Percentiles rank a stretch among this genome's conserved stretches.
Evolutionary conservation across 306 rosid genomes (phyloP).

Genomic region (Hippophae gyantsensis): DNA sequence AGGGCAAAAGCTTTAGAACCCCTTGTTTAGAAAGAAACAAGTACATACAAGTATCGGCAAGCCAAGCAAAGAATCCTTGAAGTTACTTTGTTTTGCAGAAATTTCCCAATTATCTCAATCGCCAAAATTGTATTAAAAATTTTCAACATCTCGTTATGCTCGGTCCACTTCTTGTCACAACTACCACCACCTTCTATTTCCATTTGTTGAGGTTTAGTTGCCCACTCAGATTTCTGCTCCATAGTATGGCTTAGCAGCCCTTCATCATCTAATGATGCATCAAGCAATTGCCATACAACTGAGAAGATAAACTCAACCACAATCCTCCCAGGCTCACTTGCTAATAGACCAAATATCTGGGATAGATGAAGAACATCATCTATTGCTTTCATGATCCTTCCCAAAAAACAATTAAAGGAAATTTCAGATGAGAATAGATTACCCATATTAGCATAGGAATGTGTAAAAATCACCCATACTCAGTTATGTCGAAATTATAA

Average conservation of each 20-base stretch:
- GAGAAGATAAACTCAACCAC: slow-evolving; percentile 79
- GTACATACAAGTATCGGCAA: slow-evolving; percentile 60
- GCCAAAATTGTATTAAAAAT: slow-evolving; percentile 55
- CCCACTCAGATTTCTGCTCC: slow-evolving; percentile 71
- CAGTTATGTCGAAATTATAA: neutral
- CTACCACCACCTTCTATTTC: slow-evolving; percentile 47
- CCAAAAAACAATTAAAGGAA: slow-evolving; percentile 21
- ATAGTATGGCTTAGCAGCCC: slow-evolving; percentile 35
- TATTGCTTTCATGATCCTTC: slow-evolving; percentile 71
- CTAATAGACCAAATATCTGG: slow-evolving; percentile 46
- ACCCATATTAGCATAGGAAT: neutral
- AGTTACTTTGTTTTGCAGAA: slow-evolving; percentile 55
- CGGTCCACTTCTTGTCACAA: slow-evolving; percentile 44
- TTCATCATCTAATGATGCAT: slow-evolving; percentile 79
- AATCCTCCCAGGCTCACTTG: slow-evolving; percentile 69
- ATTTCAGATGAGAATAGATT: slow-evolving; percentile 14
- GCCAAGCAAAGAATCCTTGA: slow-evolving; percentile 73
- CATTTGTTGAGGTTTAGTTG: slow-evolving; percentile 53
- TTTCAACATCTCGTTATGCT: slow-evolving; percentile 44
- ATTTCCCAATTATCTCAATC: slow-evolving; percentile 65
- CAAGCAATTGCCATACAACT: slow-evolving; percentile 79
- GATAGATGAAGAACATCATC: slow-evolving; percentile 73
- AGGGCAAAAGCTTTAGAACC: slow-evolving; percentile 10
- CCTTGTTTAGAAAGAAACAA: neutral
- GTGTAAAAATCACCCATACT: too few species aligned